Conservation (phyloP, 148 eudicot species). For the Silene latifolia region DNA sequence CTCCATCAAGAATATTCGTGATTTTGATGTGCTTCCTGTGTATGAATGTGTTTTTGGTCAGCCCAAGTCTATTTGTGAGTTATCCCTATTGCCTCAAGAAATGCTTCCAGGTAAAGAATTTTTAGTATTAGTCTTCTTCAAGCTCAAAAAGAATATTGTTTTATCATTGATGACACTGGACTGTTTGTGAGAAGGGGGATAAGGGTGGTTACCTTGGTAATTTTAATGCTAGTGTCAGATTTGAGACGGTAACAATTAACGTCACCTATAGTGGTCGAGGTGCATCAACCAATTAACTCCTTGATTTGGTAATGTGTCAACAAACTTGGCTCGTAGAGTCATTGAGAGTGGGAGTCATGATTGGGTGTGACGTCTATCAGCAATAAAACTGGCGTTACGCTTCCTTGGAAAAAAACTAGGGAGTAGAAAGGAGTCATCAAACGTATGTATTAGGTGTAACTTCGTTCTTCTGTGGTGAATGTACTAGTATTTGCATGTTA, state of each 20-base stretch:
- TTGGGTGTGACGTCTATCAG: too few species aligned
- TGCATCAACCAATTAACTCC: too few species aligned
- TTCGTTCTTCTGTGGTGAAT: too few species aligned
- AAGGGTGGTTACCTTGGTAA: not conserved
- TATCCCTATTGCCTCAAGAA: slow-evolving; percentile 50
- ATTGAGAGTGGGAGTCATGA: too few species aligned
- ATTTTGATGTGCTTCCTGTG: slow-evolving; percentile 43
- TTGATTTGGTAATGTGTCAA: not conserved
- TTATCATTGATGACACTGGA: not conserved
- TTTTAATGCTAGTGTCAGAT: not conserved
- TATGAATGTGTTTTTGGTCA: slow-evolving; percentile 33
- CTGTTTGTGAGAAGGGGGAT: not conserved
- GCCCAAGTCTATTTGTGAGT: slow-evolving; percentile 44
- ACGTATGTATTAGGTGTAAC: too few species aligned
- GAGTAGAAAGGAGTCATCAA: too few species aligned
- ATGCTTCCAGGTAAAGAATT: slow-evolving; percentile 54
- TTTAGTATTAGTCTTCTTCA: not conserved
- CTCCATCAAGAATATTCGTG: slow-evolving; percentile 43
- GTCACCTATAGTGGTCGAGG: too few species aligned
- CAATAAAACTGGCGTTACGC: too few species aligned
- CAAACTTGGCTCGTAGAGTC: too few species aligned
- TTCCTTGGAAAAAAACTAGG: too few species aligned
- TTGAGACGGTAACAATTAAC: not conserved
- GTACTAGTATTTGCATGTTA: too few species aligned
- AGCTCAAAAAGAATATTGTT: not conserved